Evolutionary conservation across 805 yeast genomes (phyloP), one percentile per base, ranked within the genome.

Genomic region (Jamesozyma lodderae): DNA sequence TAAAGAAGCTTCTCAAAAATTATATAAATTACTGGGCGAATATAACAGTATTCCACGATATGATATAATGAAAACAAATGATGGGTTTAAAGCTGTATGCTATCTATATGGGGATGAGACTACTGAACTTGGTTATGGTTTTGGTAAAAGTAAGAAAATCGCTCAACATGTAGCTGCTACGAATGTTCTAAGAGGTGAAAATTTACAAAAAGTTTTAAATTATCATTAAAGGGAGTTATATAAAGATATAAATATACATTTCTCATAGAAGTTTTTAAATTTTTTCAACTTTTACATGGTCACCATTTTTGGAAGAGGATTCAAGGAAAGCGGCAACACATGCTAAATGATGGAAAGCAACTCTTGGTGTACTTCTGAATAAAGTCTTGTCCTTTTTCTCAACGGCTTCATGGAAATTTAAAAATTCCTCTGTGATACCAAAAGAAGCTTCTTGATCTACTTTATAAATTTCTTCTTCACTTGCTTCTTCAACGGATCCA

Each of bases 331-430:
- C 97, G 40, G 76, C 95, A 41, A 90, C 76, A 49, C 85, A 73
- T 6, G 96, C 95, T 59, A 88, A 75, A 61, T 90, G 97, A 62
- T 88, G 96, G 77, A 82, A 88, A 5, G 94, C 86, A 44, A 68
- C 72, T 45, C 74, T 80, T 19, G 95, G 94, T n/a, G 78, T 69
- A 30, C 74, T 73, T 29, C 55, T 64, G 36, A 80, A 61, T 38
- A 73, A 46, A 3, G 66, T 52, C 62, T 82, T 82, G 58, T 83
- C 85, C 46, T 75, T 73, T 40, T 69, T 64, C 19, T 53, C 46
- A 21, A 81, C 79, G n/a, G 87, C 86, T 33, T 72, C 71, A 40
- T 65, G 65, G 51, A 77, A 71, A 54, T 73, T 73, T 55, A 62
- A 62, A 40, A 77, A 70, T 52, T 77, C 84, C 2, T 66, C 64